Conservation (phyloP, 352 stramenopile genomes). For the Globisporangium nagaii region DNA sequence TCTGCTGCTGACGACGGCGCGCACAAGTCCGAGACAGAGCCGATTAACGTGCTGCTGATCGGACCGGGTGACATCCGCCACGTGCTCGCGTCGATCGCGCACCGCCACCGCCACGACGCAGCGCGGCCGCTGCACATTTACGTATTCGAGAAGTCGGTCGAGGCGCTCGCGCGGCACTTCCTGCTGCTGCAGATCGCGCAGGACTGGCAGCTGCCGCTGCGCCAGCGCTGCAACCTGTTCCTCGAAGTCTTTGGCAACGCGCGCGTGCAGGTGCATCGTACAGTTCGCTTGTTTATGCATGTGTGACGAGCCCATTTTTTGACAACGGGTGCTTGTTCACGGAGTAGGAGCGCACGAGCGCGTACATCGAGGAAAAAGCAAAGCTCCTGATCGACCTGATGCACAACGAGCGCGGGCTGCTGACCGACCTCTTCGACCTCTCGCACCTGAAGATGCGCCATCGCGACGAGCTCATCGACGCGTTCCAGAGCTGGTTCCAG, state of each 20-base stretch:
- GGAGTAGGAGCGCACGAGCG: conserved; percentile 65
- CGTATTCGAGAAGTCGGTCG: conserved; percentile 79
- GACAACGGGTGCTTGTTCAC: background rate
- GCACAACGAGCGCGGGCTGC: conserved; percentile 53
- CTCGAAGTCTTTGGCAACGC: conserved; percentile 94
- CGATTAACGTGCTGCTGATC: conserved; percentile 54
- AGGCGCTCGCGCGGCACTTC: conserved; percentile 86
- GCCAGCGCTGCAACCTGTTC: conserved; percentile 85
- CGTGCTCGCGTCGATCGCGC: conserved; percentile 46
- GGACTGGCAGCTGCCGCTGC: conserved; percentile 86
- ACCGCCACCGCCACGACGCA: conserved; percentile 28
- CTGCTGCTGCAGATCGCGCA: conserved; percentile 84
- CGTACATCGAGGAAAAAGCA: conserved; percentile 77
- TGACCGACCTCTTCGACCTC: conserved; percentile 72
- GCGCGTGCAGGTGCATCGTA: conserved; percentile 70
- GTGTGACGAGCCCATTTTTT: too few species aligned
- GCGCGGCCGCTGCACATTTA: conserved; percentile 79
- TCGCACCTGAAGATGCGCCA: conserved; percentile 88
- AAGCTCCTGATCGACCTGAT: conserved; percentile 69
- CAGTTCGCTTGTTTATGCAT: too few species aligned
- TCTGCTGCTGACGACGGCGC: conserved; percentile 10
- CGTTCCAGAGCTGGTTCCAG: conserved; percentile 78
- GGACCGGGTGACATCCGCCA: conserved; percentile 79
- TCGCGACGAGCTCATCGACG: conserved; percentile 84
- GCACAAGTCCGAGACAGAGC: conserved; percentile 1